phyloP scores from a whole-genome alignment of 2,329 filamentous ascomycete genomes.

The Aaosphaeria pasadenensis region DNA sequence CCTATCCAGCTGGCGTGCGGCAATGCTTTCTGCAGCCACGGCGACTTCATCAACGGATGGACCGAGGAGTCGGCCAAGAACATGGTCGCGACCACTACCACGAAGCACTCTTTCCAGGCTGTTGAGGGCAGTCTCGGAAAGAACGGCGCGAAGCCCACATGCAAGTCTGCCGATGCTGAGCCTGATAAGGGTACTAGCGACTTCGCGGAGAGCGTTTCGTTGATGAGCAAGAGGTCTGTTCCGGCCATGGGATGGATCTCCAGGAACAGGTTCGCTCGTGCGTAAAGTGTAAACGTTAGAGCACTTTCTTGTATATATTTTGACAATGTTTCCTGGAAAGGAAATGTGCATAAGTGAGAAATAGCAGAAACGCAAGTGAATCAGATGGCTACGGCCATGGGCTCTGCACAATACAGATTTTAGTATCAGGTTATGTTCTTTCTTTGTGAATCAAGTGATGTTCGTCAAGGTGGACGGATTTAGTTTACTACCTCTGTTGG shows the following conservation, averaged over 20 bases:
- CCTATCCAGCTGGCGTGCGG: slow-evolving; percentile 45
- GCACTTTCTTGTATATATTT: not conserved
- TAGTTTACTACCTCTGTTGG: no score
- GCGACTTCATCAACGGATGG: slow-evolving; percentile 52
- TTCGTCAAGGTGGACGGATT: no score
- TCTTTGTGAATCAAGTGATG: no score
- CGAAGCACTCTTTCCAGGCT: slow-evolving; percentile 34
- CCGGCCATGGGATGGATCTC: slow-evolving; percentile 15
- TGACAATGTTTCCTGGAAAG: not conserved
- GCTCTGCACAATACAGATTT: no score
- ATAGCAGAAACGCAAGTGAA: no score
- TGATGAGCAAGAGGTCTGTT: slow-evolving; percentile 18
- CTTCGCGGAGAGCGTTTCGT: slow-evolving; percentile 36
- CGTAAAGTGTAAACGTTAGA: not conserved
- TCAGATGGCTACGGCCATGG: no score
- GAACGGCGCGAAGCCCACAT: slow-evolving; percentile 28
- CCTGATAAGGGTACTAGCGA: slow-evolving; percentile 42
- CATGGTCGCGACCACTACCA: slow-evolving; percentile 39
- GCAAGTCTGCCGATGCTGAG: slow-evolving; percentile 41
- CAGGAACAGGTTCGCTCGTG: slow-evolving; percentile 2
- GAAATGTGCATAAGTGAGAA: not conserved
- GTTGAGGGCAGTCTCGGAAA: slow-evolving; percentile 36
- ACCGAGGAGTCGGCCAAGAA: slow-evolving; percentile 39
- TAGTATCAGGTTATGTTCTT: no score
- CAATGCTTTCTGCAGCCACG: slow-evolving; percentile 43